phyloP scores from a whole-genome alignment of 495 filamentous ascomycete species.

The Haplographium delicatum region DNA sequence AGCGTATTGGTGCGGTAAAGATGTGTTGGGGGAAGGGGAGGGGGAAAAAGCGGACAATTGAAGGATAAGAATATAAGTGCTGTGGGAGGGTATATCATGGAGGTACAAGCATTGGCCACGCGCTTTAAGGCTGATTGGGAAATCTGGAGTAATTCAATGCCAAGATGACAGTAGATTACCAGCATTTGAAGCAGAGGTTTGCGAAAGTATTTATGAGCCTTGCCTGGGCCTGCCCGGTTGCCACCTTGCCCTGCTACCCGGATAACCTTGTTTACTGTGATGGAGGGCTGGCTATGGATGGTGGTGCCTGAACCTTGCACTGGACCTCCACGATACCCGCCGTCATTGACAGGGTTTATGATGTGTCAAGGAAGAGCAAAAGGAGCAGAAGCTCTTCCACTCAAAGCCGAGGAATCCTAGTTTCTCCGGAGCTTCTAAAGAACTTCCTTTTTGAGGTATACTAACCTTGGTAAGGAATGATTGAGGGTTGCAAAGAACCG shows the following conservation, averaged over 20 bases:
- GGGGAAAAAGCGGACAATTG: conserved; percentile 19
- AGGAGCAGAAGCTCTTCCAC: too few relatives aligned
- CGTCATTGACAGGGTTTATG: conserved; percentile 8
- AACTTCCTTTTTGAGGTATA: background rate
- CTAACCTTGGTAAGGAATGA: too few relatives aligned
- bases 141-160: conserved; percentile 25
- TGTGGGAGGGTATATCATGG: conserved; percentile 17
- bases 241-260: conserved; percentile 16
- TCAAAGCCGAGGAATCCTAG: too few relatives aligned
- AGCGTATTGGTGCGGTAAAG: conserved; percentile 24
- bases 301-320: conserved; percentile 11
- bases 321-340: conserved; percentile 9
- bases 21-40: conserved; percentile 14
- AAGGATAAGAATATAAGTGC: conserved; percentile 14
- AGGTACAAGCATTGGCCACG: conserved; percentile 19
- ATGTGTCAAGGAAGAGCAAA: background rate
- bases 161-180: conserved; percentile 3
- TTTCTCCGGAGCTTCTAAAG: conserved; percentile 11
- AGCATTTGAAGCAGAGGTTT: conserved; percentile 17
- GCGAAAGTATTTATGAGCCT: conserved; percentile 5
- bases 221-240: background rate
- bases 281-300: conserved; percentile 9
- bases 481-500: background rate
- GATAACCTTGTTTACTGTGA: conserved; percentile 13
- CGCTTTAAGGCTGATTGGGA: conserved; percentile 29